A percentile compares a stretch with the other conserved stretches of the same genome.
Conservation (phyloP, 164 flowering plant genomes). For the Nymphaea colorata region DNA sequence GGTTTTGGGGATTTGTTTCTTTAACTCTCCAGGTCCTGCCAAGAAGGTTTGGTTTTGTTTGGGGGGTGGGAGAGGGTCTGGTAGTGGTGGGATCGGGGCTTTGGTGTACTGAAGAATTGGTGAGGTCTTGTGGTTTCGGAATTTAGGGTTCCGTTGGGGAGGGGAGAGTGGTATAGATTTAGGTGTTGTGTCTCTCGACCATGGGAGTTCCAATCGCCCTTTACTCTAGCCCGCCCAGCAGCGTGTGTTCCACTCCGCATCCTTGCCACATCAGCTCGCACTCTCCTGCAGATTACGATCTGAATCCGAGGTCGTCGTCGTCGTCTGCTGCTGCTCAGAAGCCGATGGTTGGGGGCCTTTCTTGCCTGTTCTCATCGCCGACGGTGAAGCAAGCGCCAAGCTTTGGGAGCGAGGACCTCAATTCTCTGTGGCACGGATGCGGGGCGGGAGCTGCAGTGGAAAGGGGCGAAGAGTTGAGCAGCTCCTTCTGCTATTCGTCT, state of each 20-base stretch:
- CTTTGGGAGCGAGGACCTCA: conserved; percentile 42
- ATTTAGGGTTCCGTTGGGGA: no score
- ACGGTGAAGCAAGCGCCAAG: conserved; percentile 32
- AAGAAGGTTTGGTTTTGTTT: no score
- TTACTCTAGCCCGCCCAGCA: conserved; percentile 69
- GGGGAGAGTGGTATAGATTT: no score
- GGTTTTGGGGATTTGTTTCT: no score
- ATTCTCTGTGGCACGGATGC: conserved; percentile 25
- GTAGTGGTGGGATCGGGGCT: no score
- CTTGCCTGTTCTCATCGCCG: conserved; percentile 51
- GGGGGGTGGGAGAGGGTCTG: no score
- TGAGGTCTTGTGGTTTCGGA: no score
- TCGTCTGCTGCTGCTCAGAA: conserved; percentile 35
- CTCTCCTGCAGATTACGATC: conserved; percentile 46
- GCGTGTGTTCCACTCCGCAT: conserved; percentile 56
- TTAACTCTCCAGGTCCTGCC: no score
- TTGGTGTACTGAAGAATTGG: no score
- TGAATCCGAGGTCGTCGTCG: conserved; percentile 18
- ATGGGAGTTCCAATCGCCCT: conserved; percentile 82
- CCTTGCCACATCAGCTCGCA: conserved; percentile 41
- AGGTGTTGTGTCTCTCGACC: not conserved
- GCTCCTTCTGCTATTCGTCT: conserved; percentile 39
- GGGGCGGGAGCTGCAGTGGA: not conserved
- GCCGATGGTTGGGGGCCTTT: conserved; percentile 59
- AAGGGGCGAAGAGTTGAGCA: conserved; percentile 41